Conservation (phyloP, 108 stramenopile genomes). For the Stephanodiscus minutulus region DNA sequence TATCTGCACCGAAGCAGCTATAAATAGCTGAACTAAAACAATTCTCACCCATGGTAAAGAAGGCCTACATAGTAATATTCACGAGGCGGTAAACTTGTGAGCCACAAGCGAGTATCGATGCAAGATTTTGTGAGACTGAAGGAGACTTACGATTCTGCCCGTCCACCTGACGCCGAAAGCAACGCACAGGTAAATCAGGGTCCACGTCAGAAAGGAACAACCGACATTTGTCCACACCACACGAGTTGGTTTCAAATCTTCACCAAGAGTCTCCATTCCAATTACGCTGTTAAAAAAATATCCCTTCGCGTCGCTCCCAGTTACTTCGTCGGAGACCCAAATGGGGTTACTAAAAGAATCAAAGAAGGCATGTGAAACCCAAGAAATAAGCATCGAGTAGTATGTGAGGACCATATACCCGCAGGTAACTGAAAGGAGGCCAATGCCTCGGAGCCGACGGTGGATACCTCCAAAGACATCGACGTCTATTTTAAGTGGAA, state of each 20-base stretch:
- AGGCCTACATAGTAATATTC: too few species aligned
- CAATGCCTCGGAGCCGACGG: conserved; percentile 57
- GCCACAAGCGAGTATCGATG: too few species aligned
- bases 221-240: conserved; percentile 56
- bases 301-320: conserved; percentile 46
- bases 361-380: conserved; percentile 63
- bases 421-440: conserved; percentile 46
- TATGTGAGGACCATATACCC: conserved; percentile 60
- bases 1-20: too few species aligned
- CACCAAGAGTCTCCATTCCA: conserved; percentile 52
- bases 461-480: conserved; percentile 66
- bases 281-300: conserved; percentile 57
- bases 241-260: conserved; percentile 50
- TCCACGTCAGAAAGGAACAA: conserved; percentile 50
- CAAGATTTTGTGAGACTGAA: too few species aligned
- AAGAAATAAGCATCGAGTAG: conserved; percentile 54
- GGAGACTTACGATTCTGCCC: conserved; percentile 39
- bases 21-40: too few species aligned
- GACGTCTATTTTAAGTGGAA: conserved; percentile 30
- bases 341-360: conserved; percentile 43
- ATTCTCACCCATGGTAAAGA: too few species aligned
- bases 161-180: conserved; percentile 64
- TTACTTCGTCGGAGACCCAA: conserved; percentile 38
- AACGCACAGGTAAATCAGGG: conserved; percentile 50
- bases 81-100: too few species aligned